A percentile compares a stretch with the other conserved stretches of the same genome.
phyloP scores from a whole-genome alignment of 108 stramenopile species.

The Mayamaea pseudoterrestris region DNA sequence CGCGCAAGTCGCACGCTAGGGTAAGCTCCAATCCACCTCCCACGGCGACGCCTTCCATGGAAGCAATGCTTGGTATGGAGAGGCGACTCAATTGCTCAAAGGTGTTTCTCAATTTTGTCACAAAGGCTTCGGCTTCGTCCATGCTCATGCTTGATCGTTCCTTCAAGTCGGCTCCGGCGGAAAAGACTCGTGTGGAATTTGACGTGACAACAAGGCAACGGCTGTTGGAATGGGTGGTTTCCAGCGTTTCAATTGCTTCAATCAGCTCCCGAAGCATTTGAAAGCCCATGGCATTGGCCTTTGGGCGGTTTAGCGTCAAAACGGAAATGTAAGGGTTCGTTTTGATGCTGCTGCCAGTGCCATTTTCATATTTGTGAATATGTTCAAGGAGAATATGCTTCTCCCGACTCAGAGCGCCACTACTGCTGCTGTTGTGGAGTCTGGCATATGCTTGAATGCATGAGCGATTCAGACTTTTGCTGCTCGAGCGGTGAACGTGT shows the following conservation, averaged over 20 bases:
- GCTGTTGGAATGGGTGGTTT: slow-evolving; percentile 20
- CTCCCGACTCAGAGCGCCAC: too few relatives aligned
- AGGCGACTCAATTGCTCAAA: slow-evolving; percentile 51
- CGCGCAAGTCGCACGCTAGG: slow-evolving; percentile 86
- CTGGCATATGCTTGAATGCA: too few relatives aligned
- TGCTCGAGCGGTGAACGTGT: too few relatives aligned
- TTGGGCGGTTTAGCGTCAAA: slow-evolving; percentile 42
- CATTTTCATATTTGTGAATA: too few relatives aligned
- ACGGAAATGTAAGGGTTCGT: too few relatives aligned
- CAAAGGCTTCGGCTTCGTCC: slow-evolving; percentile 25
- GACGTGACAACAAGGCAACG: slow-evolving; percentile 58
- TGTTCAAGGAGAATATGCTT: too few relatives aligned
- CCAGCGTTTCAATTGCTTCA: slow-evolving; percentile 8
- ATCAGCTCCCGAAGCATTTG: slow-evolving; percentile 24
- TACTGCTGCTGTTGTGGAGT: too few relatives aligned
- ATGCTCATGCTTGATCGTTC: slow-evolving; percentile 53
- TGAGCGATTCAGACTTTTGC: too few relatives aligned
- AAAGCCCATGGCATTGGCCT: slow-evolving; percentile 44
- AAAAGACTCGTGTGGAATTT: slow-evolving; percentile 51
- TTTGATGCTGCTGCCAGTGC: too few relatives aligned
- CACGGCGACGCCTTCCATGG: slow-evolving; percentile 76
- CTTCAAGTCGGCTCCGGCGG: slow-evolving; percentile 96
- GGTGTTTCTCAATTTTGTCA: slow-evolving; percentile 24
- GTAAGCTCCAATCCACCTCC: slow-evolving; percentile 96
- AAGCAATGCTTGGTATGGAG: slow-evolving; percentile 91